phyloP scores from a whole-genome alignment of 2,329 filamentous ascomycete species.

The Colletotrichum horii region DNA sequence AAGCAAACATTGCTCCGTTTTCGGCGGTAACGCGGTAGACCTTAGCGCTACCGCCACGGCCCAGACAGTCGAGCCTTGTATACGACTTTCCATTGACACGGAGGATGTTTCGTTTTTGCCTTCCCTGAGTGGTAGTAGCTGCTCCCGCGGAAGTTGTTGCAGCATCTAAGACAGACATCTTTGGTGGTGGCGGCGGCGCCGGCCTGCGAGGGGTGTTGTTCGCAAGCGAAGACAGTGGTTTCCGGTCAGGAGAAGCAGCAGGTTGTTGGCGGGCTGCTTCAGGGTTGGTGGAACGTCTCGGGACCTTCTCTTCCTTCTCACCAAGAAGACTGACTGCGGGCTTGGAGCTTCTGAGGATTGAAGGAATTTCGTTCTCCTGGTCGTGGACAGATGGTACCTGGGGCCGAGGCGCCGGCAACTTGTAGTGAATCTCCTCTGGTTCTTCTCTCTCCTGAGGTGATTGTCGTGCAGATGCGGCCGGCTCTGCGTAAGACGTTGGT shows the following conservation, averaged over 20 bases:
- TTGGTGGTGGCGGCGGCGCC: slow-evolving; percentile 84
- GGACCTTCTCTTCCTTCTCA: slow-evolving; percentile 61
- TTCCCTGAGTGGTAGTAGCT: slow-evolving; percentile 72
- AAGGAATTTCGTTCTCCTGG: slow-evolving; percentile 83
- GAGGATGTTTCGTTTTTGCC: slow-evolving; percentile 82
- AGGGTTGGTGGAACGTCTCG: slow-evolving; percentile 53
- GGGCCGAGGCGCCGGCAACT: slow-evolving; percentile 58
- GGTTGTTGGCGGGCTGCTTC: slow-evolving; percentile 42
- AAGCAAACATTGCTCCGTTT: slow-evolving; percentile 91
- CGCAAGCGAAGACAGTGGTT: slow-evolving; percentile 57
- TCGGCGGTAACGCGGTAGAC: slow-evolving; percentile 98
- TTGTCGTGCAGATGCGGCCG: slow-evolving; percentile 36
- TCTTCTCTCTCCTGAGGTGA: slow-evolving; percentile 40
- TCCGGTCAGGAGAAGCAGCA: slow-evolving; percentile 59
- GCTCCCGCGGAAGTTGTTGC: slow-evolving; percentile 85
- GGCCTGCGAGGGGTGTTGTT: slow-evolving; percentile 78
- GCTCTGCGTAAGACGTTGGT: slow-evolving; percentile 41
- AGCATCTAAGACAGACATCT: slow-evolving; percentile 95
- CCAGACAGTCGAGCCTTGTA: slow-evolving; percentile 87
- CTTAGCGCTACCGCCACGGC: slow-evolving; percentile 89
- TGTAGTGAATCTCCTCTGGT: slow-evolving; percentile 53
- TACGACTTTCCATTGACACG: slow-evolving; percentile 91
- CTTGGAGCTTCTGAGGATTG: slow-evolving; percentile 70
- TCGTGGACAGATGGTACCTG: slow-evolving; percentile 70
- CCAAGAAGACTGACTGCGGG: slow-evolving; percentile 57